Evolutionary conservation across 1,284 basidiomycete genomes (phyloP), one percentile per base, ranked within the genome.

Genomic region (Cronartium ribicola): DNA sequence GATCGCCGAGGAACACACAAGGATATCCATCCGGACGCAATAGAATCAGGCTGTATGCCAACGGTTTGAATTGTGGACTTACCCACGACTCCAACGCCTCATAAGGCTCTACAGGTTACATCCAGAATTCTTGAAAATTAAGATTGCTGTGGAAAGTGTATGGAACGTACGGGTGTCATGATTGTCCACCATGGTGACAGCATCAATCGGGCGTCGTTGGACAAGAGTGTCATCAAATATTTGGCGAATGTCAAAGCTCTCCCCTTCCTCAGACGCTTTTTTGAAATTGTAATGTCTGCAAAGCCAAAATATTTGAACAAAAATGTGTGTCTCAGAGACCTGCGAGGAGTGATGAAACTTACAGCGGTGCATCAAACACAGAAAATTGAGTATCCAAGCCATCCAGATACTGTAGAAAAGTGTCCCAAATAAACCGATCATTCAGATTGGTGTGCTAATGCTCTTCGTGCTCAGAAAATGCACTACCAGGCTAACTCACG

Each of bases 1-100:
- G 80, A 82, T 97, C 94, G 7, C 93, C 93, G 76, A 92, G 92
- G 82, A 97, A 97, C 41, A 96, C 88, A 79, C 92, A 94, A 85
- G 94, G 94, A 81, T 94, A 88, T n/a, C 94, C 94, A 72, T 87
- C 85, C 22, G 85, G 83, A 76, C 92, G 87, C 55, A 96, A 84
- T 46, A 97, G 84, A 80, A 95, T 94, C 66, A 97, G 81, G 0
- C 92, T 87, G 81, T 97, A 96, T 4, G 85, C 86, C 5, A 87
- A 80, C 0, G 86, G 86, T 77, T 86, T 86, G 83, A 87, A 87
- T 66, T 80, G 79, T 0, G 85, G 80, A 4, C 83, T 82, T 4
- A 87, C 84, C 80, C 84, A 85, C 68, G 84, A 83, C 76, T 86
- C 83, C 63, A 87, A 83, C 3, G 85, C 82, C 79, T 61, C 60